Base-by-base conservation (phyloP, 106 monocot genomes). In the Hemerocallis citrina region DNA sequence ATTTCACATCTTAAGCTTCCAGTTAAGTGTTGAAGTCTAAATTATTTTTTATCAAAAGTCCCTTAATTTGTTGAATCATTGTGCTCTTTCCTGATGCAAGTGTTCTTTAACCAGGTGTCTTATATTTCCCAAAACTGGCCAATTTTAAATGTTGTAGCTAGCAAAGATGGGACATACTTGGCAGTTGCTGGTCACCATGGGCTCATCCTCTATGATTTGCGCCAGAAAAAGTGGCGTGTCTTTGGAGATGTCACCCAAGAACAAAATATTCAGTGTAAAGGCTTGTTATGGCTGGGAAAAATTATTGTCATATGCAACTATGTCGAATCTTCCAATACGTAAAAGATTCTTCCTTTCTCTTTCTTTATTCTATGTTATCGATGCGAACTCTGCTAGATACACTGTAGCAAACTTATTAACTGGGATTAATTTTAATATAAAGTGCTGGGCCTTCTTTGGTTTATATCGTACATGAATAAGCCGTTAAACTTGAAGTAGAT, bases 101-200 rank as follows among this genome's bases (percentile, higher is more conserved):
- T 24, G 20, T 42, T 47, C 47, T 71, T n/a, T 55, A 58, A 61
- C 16, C 81, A 98, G 98, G 88, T 92, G 48, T 76, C 98, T 44
- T 98, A 98, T 68, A 83, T 98, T 70, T 92, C 92, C 30, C 98
- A 98, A 75, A 98, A 98, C 61, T 98, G 98, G 98, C 98, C 98
- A 63, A 68, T 98, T 72, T 67, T 75, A 59, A 81, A 98, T 71
- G 98, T 88, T 34, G 98, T 79, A 31, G 81, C 92, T 37, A 98
- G 98, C 77, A 79, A 85, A 74, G 98, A 98, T 61, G 98, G 98
- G 38, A 88, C 77, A 72, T 98, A 82, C 58, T 68, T 98, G 61
- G 98, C 98, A 56, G 71, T 98, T 79, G 83, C 98, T 48, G 98
- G 98, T 61, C 67, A 74, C 22, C 92, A 85, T 82, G 98, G 98